phyloP scores from a whole-genome alignment of 441 rosid species.

The Brassica hybrid region DNA sequence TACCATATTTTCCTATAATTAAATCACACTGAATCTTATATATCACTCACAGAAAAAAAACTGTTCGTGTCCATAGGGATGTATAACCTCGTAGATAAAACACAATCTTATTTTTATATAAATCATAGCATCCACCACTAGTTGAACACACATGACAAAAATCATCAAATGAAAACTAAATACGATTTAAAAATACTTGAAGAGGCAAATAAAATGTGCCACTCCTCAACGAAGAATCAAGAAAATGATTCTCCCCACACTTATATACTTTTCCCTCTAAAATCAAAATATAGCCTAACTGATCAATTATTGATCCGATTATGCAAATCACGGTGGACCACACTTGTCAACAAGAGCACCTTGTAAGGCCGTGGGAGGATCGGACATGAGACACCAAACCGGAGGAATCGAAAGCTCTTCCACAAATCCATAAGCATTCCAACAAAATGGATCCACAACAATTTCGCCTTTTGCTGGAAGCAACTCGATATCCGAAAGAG shows the following conservation, averaged over 20 bases:
- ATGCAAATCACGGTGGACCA: constrained; percentile 32
- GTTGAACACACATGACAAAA: constrained; percentile 19
- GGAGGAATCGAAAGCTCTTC: constrained; percentile 77
- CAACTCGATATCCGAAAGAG: constrained; percentile 73
- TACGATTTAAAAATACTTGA: constrained; percentile 15
- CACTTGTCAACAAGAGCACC: constrained; percentile 51
- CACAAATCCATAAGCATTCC: constrained; percentile 82
- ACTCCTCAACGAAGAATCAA: constrained; percentile 36
- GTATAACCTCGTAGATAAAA: background rate
- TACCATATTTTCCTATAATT: background rate
- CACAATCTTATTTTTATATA: constrained; percentile 5
- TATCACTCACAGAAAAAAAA: background rate
- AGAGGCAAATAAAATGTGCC: constrained; percentile 38
- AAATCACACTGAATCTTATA: background rate
- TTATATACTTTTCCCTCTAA: constrained; percentile 24
- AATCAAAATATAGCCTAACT: constrained; percentile 16
- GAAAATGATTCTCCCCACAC: constrained; percentile 17
- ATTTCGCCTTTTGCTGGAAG: constrained; percentile 69
- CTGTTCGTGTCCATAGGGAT: constrained; percentile 3
- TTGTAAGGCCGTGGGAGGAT: constrained; percentile 51
- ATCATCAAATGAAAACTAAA: constrained; percentile 24
- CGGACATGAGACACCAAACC: constrained; percentile 66
- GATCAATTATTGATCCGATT: constrained; percentile 42
- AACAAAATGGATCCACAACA: constrained; percentile 72
- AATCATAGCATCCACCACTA: constrained; percentile 17